Conservation (phyloP, 805 yeast genomes). For the Pichia heedii region DNA sequence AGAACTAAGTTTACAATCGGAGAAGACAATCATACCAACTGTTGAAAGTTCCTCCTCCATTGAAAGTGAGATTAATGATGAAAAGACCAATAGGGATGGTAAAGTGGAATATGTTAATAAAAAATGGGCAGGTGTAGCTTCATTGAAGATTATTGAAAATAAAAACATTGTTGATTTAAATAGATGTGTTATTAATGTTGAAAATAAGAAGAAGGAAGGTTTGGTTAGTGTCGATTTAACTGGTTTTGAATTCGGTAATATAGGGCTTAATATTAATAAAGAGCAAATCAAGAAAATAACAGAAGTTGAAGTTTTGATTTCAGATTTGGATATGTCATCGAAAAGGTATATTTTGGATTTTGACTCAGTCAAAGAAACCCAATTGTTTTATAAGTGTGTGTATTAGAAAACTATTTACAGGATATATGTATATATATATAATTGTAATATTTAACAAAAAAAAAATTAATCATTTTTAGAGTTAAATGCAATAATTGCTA, state of each 20-base stretch:
- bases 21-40: background rate
- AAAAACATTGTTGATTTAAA: slow-evolving; percentile 7
- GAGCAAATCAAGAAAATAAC: background rate
- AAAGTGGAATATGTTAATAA: background rate
- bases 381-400: slow-evolving; percentile 5
- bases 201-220: background rate
- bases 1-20: slow-evolving; percentile 11
- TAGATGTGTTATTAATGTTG: slow-evolving; percentile 11
- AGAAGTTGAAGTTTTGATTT: background rate
- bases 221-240: slow-evolving; percentile 7
- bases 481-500: slow-evolving; percentile 46
- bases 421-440: too few species aligned
- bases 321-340: slow-evolving; percentile 1
- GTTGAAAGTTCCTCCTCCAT: background rate
- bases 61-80: background rate
- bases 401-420: background rate
- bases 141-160: slow-evolving; percentile 1
- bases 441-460: too few species aligned
- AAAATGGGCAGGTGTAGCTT: slow-evolving; percentile 7
- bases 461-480: background rate
- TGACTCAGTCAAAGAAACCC: slow-evolving; percentile 4
- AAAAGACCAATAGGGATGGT: too few species aligned
- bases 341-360: slow-evolving; percentile 7
- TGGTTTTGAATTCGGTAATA: slow-evolving; percentile 13
- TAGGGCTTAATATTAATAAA: slow-evolving; percentile 1